A percentile compares a stretch with the other conserved stretches of the same genome.
These are phyloP conservation scores for Kodamaea neixiangensis DNA, from an alignment of 805 yeast genomes.

Conservation along the genomic window DNA sequence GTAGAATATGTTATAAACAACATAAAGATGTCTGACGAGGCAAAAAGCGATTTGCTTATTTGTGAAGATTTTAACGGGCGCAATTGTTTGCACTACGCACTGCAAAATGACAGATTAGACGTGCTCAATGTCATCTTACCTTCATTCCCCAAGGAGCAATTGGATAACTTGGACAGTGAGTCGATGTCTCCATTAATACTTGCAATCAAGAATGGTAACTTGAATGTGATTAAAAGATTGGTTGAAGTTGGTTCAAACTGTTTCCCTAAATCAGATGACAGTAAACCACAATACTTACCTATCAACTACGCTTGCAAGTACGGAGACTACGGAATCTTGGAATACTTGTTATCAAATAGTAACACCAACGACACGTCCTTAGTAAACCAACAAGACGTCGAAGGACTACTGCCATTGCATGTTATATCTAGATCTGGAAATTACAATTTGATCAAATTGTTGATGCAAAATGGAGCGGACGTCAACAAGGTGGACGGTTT, in stretches of 20 bases:
- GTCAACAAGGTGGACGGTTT: conserved; percentile 80
- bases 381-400: conserved; percentile 69
- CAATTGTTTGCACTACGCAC: conserved; percentile 85
- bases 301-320: conserved; percentile 85
- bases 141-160: conserved; percentile 32
- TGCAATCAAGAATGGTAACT: conserved; percentile 70
- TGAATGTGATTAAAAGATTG: conserved; percentile 38
- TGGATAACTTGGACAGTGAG: conserved; percentile 64
- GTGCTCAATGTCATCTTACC: conserved; percentile 45
- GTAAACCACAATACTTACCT: conserved; percentile 67
- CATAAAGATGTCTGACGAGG: conserved; percentile 13
- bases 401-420: conserved; percentile 86
- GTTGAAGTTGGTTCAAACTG: conserved; percentile 37
- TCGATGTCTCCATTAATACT: conserved; percentile 81
- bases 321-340: conserved; percentile 73
- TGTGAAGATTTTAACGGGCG: conserved; percentile 69
- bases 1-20: conserved; percentile 34
- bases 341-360: conserved; percentile 53
- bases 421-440: conserved; percentile 87
- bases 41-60: conserved; percentile 25
- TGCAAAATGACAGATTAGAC: conserved; percentile 53
- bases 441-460: conserved; percentile 61
- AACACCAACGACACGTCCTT: conserved; percentile 20
- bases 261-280: conserved; percentile 47
- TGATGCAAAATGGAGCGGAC: conserved; percentile 69